Evolutionary conservation across 441 rosid species (phyloP), one percentile per base, ranked within the genome.

Genomic region (Mallotus japonicus): DNA sequence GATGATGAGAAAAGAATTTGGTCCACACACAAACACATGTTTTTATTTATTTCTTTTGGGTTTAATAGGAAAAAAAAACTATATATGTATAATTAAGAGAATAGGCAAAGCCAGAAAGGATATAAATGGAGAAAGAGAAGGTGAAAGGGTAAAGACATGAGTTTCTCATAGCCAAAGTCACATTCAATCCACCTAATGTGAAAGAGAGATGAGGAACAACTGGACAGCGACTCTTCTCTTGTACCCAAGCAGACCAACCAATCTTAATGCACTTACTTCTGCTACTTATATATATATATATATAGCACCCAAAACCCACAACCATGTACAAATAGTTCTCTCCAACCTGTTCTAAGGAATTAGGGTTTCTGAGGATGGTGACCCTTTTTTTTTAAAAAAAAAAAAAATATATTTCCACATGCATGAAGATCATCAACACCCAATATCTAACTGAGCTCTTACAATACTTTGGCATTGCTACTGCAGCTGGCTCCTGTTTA

Each of bases 151-250:
- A 37, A 79, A 75, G 84, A 83, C 75, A 75, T 55, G 79, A 77
- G 84, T 81, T 79, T 19, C 44, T 73, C 28, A 62, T 65, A 77
- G 78, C 73, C 62, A 76, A 76, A 42, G 89, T 82, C 87, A 55
- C 78, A 70, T 47, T 88, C 85, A 70, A 67, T 81, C 87, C 89
- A 88, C 83, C 88, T 82, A 82, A 75, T 80, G 77, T 69, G 83
- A 82, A 81, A 74, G 78, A 73, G 78, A 79, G 81, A 78, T 67
- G 75, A 77, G 75, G 85, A 83, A 84, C 84, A 74, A 80, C 50
- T 6, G 76, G 89, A 86, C 8, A 71, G 84, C 46, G 88, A 84
- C 88, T 34, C 66, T 66, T 80, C 76, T 71, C 69, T 67, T 75
- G 68, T 74, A 34, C 72, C 72, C 61, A 44, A 64, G 51, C 76